These are phyloP conservation scores for Tremellales sp. DNA, from an alignment of 1,284 basidiomycete genomes.

Conservation along the genomic window DNA sequence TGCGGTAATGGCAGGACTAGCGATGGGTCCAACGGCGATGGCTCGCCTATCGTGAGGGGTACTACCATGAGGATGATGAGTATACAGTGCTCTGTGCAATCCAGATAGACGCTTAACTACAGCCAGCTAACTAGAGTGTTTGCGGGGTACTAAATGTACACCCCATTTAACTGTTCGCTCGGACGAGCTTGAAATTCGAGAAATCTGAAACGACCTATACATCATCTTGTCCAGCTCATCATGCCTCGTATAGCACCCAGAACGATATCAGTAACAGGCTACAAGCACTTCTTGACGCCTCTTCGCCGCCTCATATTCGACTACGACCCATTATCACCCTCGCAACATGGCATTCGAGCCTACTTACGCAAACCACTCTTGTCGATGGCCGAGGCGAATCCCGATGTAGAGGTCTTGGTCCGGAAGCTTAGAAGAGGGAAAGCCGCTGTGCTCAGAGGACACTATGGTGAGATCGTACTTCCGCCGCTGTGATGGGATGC, in stretches of 20 bases:
- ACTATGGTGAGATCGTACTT: constrained; percentile 44
- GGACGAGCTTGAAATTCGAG: not conserved
- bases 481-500: not conserved
- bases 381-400: constrained; percentile 42
- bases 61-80: constrained; percentile 34
- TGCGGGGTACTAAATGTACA: too few relatives aligned
- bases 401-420: constrained; percentile 50
- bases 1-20: constrained; percentile 34
- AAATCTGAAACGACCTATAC: not conserved
- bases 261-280: constrained; percentile 40
- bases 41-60: constrained; percentile 23
- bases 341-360: constrained; percentile 35
- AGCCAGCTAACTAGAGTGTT: too few relatives aligned
- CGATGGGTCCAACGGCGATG: constrained; percentile 36
- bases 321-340: constrained; percentile 38
- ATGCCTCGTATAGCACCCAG: constrained; percentile 28
- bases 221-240: not conserved
- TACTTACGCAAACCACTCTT: constrained; percentile 30
- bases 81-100: too few relatives aligned
- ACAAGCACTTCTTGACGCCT: constrained; percentile 43
- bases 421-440: constrained; percentile 41
- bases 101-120: too few relatives aligned
- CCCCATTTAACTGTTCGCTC: not conserved
- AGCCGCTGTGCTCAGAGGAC: constrained; percentile 47
- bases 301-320: constrained; percentile 45